A percentile compares a stretch with the other conserved stretches of the same genome.
Evolutionary conservation across 116 monocot species (phyloP).

Genomic region (Papilionanthe hybrid): DNA sequence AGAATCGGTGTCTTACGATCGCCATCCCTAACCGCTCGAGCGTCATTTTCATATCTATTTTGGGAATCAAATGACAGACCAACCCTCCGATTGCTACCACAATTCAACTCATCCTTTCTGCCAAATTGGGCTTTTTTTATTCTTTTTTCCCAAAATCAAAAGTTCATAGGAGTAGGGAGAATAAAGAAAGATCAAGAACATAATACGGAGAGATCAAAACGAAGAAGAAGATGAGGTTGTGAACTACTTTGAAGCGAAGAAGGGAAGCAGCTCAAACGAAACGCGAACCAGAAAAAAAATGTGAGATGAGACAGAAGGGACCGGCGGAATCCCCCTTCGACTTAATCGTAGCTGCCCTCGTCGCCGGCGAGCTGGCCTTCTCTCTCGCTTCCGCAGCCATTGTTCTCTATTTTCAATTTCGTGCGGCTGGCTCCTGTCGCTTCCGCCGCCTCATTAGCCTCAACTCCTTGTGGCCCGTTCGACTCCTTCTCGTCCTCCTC

Average conservation of each 20-base stretch:
- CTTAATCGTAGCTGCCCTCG: constrained; percentile 11
- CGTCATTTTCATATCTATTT: neutral
- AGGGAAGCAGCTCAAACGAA: neutral
- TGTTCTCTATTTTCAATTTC: constrained; percentile 39
- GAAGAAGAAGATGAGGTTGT: neutral
- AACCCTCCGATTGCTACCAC: no score
- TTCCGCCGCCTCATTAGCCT: constrained; percentile 24
- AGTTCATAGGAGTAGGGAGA: no score
- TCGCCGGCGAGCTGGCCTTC: constrained; percentile 17
- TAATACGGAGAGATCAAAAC: neutral
- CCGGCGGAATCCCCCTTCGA: constrained; percentile 18
- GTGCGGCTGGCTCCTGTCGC: constrained; percentile 16
- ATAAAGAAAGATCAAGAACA: no score
- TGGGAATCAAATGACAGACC: no score
- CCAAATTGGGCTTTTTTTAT: no score
- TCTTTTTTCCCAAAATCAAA: no score
- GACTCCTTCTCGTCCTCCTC: constrained; percentile 30
- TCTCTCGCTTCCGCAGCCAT: constrained; percentile 22
- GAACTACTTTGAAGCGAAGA: neutral
- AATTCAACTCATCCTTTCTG: no score
- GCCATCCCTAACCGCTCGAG: neutral
- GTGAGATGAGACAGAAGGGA: constrained; percentile 7
- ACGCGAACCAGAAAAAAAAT: neutral
- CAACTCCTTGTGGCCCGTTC: constrained; percentile 30
- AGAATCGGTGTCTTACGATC: neutral